These are phyloP conservation scores for Kondoa subrosea DNA, from an alignment of 768 basidiomycete genomes.

Conservation along the genomic window DNA sequence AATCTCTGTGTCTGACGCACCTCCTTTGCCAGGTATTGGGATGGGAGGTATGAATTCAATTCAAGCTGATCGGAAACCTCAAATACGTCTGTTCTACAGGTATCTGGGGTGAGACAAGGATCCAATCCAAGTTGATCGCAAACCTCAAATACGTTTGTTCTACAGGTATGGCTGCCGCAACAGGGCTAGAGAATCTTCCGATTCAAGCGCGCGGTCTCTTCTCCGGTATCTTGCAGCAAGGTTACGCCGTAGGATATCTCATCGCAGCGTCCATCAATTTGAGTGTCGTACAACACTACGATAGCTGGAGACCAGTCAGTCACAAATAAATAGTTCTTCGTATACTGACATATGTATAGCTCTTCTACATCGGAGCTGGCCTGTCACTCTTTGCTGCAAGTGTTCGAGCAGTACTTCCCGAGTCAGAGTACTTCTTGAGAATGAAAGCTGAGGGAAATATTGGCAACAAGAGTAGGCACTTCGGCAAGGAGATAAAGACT, in stretches of 20 bases:
- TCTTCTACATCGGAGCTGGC: conserved; percentile 66
- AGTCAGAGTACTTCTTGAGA: conserved; percentile 50
- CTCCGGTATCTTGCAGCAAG: conserved; percentile 69
- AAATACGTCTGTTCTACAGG: too few species aligned
- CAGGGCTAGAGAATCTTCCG: conserved; percentile 55
- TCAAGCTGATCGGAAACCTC: too few species aligned
- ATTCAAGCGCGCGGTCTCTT: conserved; percentile 57
- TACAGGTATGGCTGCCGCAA: conserved; percentile 59
- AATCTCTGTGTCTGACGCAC: too few species aligned
- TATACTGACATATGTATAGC: conserved; percentile 20
- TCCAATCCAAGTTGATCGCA: too few species aligned
- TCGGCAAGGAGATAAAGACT: too few species aligned
- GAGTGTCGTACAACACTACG: conserved; percentile 36
- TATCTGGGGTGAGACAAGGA: too few species aligned
- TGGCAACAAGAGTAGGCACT: too few species aligned
- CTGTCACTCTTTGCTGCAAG: conserved; percentile 49
- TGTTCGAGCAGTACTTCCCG: conserved; percentile 50
- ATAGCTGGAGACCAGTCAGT: conserved; percentile 45
- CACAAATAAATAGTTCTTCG: neutral
- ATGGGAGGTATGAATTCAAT: neutral
- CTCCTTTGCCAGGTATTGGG: too few species aligned
- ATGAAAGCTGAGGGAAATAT: too few species aligned
- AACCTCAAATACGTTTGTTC: too few species aligned
- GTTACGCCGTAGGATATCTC: conserved; percentile 72
- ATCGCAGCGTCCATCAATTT: conserved; percentile 68